These are phyloP conservation scores for Stephanodiscus triporus DNA, from an alignment of 108 stramenopile genomes.

Conservation along the genomic window DNA sequence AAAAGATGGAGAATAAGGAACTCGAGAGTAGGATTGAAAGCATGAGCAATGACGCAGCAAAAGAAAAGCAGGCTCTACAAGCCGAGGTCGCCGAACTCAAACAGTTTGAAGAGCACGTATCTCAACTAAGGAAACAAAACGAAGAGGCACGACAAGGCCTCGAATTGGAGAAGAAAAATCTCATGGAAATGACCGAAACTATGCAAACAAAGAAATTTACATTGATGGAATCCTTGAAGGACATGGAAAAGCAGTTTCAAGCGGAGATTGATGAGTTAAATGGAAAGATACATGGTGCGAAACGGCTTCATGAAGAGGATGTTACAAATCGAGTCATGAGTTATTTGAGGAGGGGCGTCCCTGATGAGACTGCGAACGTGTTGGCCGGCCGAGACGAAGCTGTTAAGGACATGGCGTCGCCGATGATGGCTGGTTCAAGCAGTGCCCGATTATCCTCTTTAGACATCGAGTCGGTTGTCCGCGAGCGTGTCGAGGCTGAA, in stretches of 20 bases:
- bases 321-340: constrained; percentile 20
- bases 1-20: constrained; percentile 39
- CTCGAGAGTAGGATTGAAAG: constrained; percentile 31
- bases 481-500: constrained; percentile 22
- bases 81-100: constrained; percentile 34
- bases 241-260: constrained; percentile 17
- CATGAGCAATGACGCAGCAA: constrained; percentile 34
- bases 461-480: constrained; percentile 23
- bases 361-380: not conserved
- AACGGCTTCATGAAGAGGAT: constrained; percentile 22
- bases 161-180: constrained; percentile 23
- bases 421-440: constrained; percentile 6
- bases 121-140: constrained; percentile 11
- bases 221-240: constrained; percentile 29
- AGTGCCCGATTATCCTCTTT: not conserved
- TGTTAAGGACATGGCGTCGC: not conserved
- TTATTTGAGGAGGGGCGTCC: constrained; percentile 3
- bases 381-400: not conserved
- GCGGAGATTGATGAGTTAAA: constrained; percentile 36
- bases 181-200: constrained; percentile 18
- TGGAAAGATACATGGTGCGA: constrained; percentile 14
- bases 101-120: constrained; percentile 21
- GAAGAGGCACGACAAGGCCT: constrained; percentile 22
- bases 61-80: constrained; percentile 34
- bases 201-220: constrained; percentile 33